phyloP scores from a whole-genome alignment of 768 basidiomycete species.

The Kondoa malvinella region DNA sequence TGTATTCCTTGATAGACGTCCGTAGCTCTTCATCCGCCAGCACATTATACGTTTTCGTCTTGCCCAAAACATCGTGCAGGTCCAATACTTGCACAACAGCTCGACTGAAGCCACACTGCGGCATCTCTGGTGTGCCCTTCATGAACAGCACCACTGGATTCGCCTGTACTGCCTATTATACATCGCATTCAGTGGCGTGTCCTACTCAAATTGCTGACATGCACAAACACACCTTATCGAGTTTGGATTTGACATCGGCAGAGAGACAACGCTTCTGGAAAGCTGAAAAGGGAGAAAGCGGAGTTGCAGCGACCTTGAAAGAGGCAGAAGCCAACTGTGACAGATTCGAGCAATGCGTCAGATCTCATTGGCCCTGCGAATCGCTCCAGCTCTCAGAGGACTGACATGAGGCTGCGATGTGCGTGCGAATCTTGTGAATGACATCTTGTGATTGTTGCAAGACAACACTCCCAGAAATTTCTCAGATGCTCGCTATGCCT shows the following conservation, averaged over 20 bases:
- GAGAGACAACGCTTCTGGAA: neutral
- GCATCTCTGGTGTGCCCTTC: conserved; percentile 77
- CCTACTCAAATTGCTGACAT: neutral
- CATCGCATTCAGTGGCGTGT: neutral
- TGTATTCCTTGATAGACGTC: conserved; percentile 82
- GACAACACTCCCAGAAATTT: neutral
- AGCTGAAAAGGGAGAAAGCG: neutral
- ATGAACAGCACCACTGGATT: conserved; percentile 88
- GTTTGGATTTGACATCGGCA: conserved; percentile 2
- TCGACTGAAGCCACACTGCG: conserved; percentile 89
- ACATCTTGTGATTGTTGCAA: neutral
- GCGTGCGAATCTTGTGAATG: neutral
- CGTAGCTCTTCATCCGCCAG: conserved; percentile 70
- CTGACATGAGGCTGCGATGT: neutral
- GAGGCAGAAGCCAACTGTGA: neutral
- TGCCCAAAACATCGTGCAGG: conserved; percentile 57
- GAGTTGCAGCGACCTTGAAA: neutral
- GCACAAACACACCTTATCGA: neutral
- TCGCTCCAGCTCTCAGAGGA: neutral
- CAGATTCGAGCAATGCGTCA: neutral
- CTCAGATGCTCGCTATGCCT: too few species aligned
- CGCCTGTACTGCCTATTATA: conserved; percentile 44
- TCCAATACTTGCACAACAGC: conserved; percentile 83
- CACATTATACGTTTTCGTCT: conserved; percentile 78
- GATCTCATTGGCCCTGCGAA: neutral